Evolutionary conservation across 139 green algal species (phyloP).

Genomic region (Tetradesmus lagerheimii): DNA sequence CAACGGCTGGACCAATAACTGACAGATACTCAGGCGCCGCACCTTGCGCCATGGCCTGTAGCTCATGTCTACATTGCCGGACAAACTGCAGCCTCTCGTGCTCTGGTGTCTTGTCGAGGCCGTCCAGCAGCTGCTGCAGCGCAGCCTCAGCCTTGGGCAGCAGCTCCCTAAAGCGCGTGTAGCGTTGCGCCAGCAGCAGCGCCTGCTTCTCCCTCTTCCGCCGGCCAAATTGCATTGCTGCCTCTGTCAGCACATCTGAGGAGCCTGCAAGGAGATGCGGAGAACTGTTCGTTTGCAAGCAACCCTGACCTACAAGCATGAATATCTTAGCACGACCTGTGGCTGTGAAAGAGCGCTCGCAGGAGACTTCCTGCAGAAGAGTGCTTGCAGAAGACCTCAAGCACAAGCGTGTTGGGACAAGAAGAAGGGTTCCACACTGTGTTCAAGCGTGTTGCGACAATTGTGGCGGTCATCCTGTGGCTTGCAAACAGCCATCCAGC

Average conservation of each 20-base stretch:
- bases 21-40: no score
- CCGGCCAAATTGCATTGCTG: neutral
- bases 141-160: neutral
- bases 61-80: neutral
- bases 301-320: no score
- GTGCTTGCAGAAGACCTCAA: no score
- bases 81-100: neutral
- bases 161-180: neutral
- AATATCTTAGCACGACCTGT: no score
- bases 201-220: neutral
- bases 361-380: no score
- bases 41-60: neutral
- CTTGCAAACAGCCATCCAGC: no score
- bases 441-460: no score
- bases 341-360: no score
- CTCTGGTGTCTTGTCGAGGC: neutral
- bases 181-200: neutral
- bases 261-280: neutral
- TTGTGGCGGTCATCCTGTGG: no score
- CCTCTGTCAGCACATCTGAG: neutral
- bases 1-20: no score
- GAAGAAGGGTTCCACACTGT: no score
- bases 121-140: neutral
- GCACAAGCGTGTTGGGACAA: no score
- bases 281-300: neutral